These are phyloP conservation scores for Metschnikowia bowlesiae DNA, from an alignment of 805 yeast genomes.

Conservation along the genomic window DNA sequence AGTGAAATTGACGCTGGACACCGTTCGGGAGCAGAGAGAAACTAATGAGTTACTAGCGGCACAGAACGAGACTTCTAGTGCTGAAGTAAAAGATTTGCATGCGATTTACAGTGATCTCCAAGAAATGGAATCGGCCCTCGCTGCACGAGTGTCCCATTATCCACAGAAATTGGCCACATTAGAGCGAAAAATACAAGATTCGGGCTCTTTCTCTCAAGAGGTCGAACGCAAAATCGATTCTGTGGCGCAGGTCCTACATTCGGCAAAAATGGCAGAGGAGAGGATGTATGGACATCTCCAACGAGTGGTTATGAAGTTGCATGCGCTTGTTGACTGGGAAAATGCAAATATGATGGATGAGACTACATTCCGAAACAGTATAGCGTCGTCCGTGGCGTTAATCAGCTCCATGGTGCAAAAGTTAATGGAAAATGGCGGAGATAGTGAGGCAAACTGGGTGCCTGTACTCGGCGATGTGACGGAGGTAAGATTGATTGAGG, in stretches of 20 bases:
- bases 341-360: conserved; percentile 18
- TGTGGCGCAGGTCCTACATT: background rate
- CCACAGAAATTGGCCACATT: conserved; percentile 11
- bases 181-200: conserved; percentile 4
- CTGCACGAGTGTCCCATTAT: conserved; percentile 2
- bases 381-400: conserved; percentile 9
- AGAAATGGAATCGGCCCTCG: conserved; percentile 6
- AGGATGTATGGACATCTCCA: conserved; percentile 15
- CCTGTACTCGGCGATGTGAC: conserved; percentile 7
- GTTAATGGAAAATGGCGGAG: conserved; percentile 1
- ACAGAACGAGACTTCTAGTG: background rate
- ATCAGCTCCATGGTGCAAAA: conserved; percentile 10
- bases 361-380: conserved; percentile 10
- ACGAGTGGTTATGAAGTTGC: conserved; percentile 17
- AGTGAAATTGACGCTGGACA: conserved; percentile 11
- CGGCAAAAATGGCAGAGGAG: conserved; percentile 8
- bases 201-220: conserved; percentile 6
- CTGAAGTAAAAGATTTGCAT: conserved; percentile 1
- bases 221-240: conserved; percentile 1
- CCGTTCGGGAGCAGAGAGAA: conserved; percentile 10
- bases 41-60: conserved; percentile 3
- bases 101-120: conserved; percentile 10
- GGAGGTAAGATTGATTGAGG: conserved; percentile 13
- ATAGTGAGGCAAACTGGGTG: conserved; percentile 8
- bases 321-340: conserved; percentile 22